Base-by-base conservation (phyloP, 495 filamentous ascomycete genomes). In the Antarctomyces pellizariae region DNA sequence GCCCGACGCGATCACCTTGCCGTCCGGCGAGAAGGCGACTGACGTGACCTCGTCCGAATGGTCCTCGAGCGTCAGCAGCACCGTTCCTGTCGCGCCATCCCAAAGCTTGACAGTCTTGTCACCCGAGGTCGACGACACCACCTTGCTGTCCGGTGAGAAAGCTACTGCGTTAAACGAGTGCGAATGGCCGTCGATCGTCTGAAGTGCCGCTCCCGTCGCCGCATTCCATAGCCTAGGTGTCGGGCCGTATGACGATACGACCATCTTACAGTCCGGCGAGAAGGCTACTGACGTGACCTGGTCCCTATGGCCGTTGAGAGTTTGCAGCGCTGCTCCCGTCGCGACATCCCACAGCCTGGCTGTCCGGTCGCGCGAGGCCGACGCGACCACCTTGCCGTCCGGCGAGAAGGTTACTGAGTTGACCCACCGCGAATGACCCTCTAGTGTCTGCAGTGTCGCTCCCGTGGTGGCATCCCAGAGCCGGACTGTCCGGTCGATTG, bases 61-160 rank as follows among this genome's bases (percentile, higher is more conserved):
- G 16, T 77, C 84, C 38, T 84, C 70, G 12, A 93, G 64, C 0
- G 74, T 82, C 38, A 89, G 72, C 28, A 76, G 59, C 34, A 75
- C 64, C 41, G 58, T 61, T 18, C 44, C 48, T n/a, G 28, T 40
- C 0, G 13, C 32, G 7, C 28, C 29, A 28, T 47, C 38, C 33
- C 39, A 41, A 8, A 47, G 28, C 24, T 19, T 22, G 13, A 41
- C 28, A 8, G 10, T 29, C 22, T 8, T 11, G 21, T 31, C 5
- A n/a, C 10, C 8, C 22, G 13, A 24, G 6, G 2, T 24, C 35
- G 37, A 12, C 34, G 29, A 26, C 35, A 3, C 24, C 17, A 9
- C 14, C 8, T 11, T 17, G 18, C 29, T 17, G 12, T 34, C 20
- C 3, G 3, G 16, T 9, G 33, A 36, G 18, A 25, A 36, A 4